phyloP scores from a whole-genome alignment of 176 grass and related monocot species.

The Elymus sibiricus region DNA sequence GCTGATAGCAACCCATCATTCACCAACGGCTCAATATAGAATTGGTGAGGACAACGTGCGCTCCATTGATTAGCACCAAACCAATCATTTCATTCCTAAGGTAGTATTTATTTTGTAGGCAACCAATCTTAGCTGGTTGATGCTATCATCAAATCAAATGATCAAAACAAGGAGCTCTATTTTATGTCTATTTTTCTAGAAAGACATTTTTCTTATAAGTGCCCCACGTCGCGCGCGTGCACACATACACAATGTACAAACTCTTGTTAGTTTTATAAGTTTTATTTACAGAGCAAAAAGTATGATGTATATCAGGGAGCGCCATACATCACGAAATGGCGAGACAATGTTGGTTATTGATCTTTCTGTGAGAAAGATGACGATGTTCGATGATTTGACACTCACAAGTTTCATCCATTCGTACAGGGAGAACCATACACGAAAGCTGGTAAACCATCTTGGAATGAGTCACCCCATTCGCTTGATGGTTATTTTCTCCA shows the following conservation, averaged over 20 bases:
- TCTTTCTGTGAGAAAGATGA: background rate
- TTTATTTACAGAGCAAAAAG: too few relatives aligned
- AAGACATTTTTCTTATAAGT: background rate
- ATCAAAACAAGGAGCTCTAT: background rate
- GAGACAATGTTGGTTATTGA: background rate
- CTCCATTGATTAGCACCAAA: conserved; percentile 40
- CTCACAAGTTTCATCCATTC: background rate
- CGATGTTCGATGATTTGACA: background rate
- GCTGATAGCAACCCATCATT: background rate
- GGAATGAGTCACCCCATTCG: too few relatives aligned
- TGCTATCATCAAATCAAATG: conserved; percentile 7
- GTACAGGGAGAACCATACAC: background rate
- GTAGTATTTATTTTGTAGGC: conserved; percentile 29
- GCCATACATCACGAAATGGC: background rate
- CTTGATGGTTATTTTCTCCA: too few relatives aligned
- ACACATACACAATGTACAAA: too few relatives aligned
- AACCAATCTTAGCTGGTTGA: conserved; percentile 38
- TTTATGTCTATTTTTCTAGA: background rate
- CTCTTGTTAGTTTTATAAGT: too few relatives aligned
- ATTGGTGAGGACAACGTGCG: conserved; percentile 22
- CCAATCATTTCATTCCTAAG: conserved; percentile 26
- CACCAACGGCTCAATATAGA: conserved; percentile 6
- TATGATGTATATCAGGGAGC: background rate
- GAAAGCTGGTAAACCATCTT: background rate
- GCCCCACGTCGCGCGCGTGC: background rate